Conservation (phyloP, 139 green algal species). For the Desmodesmus armatus region DNA sequence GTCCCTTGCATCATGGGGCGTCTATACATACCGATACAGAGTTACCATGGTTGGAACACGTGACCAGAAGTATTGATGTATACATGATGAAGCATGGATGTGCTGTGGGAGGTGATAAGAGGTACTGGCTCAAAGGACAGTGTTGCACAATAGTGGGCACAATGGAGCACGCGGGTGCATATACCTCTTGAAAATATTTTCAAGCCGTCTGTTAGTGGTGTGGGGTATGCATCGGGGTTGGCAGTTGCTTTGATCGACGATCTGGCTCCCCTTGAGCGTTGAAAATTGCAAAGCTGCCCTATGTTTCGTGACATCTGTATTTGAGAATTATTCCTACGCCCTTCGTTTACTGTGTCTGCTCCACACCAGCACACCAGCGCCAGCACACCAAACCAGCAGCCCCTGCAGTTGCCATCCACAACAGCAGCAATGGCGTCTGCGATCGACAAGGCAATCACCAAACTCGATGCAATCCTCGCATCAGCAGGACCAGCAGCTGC, state of each 20-base stretch:
- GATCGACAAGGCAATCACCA: constrained; percentile 28
- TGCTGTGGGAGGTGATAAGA: too few species aligned
- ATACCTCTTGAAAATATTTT: too few species aligned
- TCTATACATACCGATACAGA: background rate
- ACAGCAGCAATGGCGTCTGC: background rate
- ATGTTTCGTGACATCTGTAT: background rate
- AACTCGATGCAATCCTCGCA: constrained; percentile 35
- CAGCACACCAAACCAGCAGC: background rate
- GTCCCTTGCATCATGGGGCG: background rate
- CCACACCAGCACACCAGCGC: too few species aligned
- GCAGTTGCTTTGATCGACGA: too few species aligned
- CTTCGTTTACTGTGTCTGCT: background rate
- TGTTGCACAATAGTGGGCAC: too few species aligned
- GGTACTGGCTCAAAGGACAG: too few species aligned
- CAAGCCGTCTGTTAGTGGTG: too few species aligned
- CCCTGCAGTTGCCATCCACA: too few species aligned
- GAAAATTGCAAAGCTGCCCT: background rate
- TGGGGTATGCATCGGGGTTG: too few species aligned
- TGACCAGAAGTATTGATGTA: background rate
- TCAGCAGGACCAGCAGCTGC: background rate
- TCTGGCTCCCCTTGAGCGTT: too few species aligned
- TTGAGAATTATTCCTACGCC: background rate
- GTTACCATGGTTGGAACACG: background rate
- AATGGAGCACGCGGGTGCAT: too few species aligned
- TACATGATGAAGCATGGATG: background rate